Evolutionary conservation across 2,329 filamentous ascomycete species (phyloP).

Genomic region (Stagonosporopsis chrysanthemi): DNA sequence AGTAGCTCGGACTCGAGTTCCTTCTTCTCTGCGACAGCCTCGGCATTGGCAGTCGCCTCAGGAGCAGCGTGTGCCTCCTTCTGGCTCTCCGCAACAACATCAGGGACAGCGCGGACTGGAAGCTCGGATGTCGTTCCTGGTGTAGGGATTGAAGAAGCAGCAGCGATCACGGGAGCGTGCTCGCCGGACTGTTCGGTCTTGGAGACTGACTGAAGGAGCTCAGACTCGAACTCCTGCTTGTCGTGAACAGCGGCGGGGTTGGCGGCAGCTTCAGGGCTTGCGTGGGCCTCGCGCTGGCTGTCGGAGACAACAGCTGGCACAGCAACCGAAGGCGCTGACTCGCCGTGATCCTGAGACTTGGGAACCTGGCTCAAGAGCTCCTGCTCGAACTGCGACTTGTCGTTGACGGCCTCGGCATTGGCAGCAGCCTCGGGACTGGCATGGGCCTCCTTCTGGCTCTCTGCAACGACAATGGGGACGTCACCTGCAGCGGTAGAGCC

Average conservation of each 20-base stretch:
- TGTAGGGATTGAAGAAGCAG: slow-evolving; percentile 23
- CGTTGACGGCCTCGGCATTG: slow-evolving; percentile 68
- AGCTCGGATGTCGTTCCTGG: slow-evolving; percentile 28
- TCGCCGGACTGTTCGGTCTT: slow-evolving; percentile 53
- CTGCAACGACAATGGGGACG: slow-evolving; percentile 68
- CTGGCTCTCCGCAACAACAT: slow-evolving; percentile 75
- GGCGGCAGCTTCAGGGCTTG: slow-evolving; percentile 70
- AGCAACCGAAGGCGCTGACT: slow-evolving; percentile 33
- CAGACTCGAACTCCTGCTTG: slow-evolving; percentile 74
- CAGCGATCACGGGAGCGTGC: slow-evolving; percentile 31
- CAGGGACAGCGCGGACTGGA: slow-evolving; percentile 55
- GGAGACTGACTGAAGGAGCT: slow-evolving; percentile 61
- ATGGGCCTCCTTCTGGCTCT: slow-evolving; percentile 72
- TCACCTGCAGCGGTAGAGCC: slow-evolving; percentile 44
- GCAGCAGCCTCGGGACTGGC: slow-evolving; percentile 71
- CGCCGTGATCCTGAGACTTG: slow-evolving; percentile 52
- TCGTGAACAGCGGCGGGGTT: slow-evolving; percentile 70
- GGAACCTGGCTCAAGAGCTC: slow-evolving; percentile 63
- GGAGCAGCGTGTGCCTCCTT: slow-evolving; percentile 67
- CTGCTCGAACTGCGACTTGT: slow-evolving; percentile 74
- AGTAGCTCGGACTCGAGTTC: slow-evolving; percentile 76
- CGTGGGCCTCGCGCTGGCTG: slow-evolving; percentile 71
- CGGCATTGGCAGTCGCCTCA: slow-evolving; percentile 70
- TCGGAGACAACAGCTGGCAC: slow-evolving; percentile 60
- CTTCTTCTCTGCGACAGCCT: slow-evolving; percentile 74